Evolutionary conservation across 305 asterid genomes (phyloP), one percentile per base, ranked within the genome.

Genomic region (Fraxinus xanthoxyloides): DNA sequence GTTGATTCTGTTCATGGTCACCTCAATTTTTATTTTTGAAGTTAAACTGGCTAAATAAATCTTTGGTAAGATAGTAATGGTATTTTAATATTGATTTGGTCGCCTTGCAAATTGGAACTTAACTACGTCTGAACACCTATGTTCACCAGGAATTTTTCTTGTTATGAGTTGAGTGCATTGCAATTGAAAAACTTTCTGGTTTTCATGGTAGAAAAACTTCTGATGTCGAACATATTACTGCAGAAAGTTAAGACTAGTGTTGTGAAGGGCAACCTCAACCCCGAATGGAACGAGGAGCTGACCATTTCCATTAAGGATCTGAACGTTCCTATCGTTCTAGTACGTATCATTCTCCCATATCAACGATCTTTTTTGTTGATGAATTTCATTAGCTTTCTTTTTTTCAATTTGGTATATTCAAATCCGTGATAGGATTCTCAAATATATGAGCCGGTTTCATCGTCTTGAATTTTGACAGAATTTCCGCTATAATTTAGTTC

Each of bases 231-330:
- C 70, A 74, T n/a, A 40, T 70, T 51, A 43, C 32, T 84, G 87
- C 93, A 95, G 97, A 87, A 77, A 78, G 93, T 92, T 73, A 93
- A 85, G 90, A 92, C 98, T 21, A 84, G 87, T 76, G 95, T 90
- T 23, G 88, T 93, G 54, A 88, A 86, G 75, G 90, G 89, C 10
- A 91, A 85, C 88, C 86, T 92, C 95, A 87, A 90, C 85, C 98
- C 99, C 2, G 87, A 80, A 1, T 95, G 99, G 98, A 87, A 94
- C 59, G 95, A 92, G 80, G 95, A 90, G 85, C 88, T 95, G 73
- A 91, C 97, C 1, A 87, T 95, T 81, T 87, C 86, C 38, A 80
- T 95, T 3, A 93, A 85, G 89, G 86, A 91, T 89, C 80, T 92
- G 2, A 67, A 86, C 32, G 82, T 70, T 32, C 99, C 97, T 30